Evolutionary conservation across 176 grass and related monocot species (phyloP), one percentile per base, ranked within the genome.

Genomic region (Oryza australiensis): DNA sequence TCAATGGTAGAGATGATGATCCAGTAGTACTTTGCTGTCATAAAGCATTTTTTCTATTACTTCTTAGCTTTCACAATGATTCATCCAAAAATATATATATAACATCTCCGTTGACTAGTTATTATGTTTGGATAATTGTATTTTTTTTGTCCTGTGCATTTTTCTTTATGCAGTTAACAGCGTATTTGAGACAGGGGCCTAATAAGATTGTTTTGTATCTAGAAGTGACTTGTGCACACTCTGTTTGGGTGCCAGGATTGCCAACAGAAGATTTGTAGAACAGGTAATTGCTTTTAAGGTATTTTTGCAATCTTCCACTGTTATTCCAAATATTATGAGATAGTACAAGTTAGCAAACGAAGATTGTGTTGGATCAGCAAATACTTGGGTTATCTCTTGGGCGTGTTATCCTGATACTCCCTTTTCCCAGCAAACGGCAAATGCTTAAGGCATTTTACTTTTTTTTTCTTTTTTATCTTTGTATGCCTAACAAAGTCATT

Each of bases 161-260:
- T 83, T 66, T 74, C 77, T 79, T 26, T 68, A 68, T 59, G 51
- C 75, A 92, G 90, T 70, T 92, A 84, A 87, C 81, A 30, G 53
- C 76, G 69, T 88, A 70, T 76, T 81, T 83, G 45, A 86, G 27
- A 63, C 89, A 92, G 75, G 90, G 90, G 57, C 59, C 48, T 63
- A 95, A 92, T 51, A 95, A 82, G 66, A 95, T 95, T 60, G 43
- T 49, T 88, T 49, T 88, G 34, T 95, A 41, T 90, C 90, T 26
- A 86, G 82, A 84, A 72, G 75, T 63, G 90, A 97, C 64, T 45
- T 77, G 51, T 88, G 88, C 33, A 86, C 71, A 32, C 94, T 97
- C 65, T 97, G 90, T 86, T 87, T 97, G 57, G 94, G 89, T 69
- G 46, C 94, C 72, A 88, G 90, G 90, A 84, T 97, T 62, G 90